Base-by-base conservation (phyloP, 2,329 filamentous ascomycete species). In the Fusarium sp. region DNA sequence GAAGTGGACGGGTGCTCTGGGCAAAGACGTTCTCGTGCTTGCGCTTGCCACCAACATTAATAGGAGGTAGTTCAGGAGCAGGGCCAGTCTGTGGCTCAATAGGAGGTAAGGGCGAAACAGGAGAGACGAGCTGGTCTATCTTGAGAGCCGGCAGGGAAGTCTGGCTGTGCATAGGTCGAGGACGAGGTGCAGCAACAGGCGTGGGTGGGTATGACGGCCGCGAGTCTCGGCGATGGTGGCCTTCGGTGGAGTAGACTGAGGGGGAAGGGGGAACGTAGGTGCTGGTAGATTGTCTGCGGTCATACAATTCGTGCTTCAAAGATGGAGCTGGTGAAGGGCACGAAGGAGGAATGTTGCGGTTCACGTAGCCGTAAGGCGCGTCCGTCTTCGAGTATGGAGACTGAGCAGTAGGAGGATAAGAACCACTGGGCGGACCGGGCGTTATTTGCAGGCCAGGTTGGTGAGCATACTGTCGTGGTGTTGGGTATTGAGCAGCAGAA, bases 311-410 rank as follows among this genome's bases (percentile, higher is more conserved):
- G 11, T 78, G 78, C 60, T 79, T 81, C 23, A 76, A 73, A 8
- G 76, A 73, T 2, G 72, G 63, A n/a, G 73, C 68, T 8, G 81
- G 80, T 18, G 82, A 79, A 21, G 78, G 67, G 38, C 78, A 80
- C 4, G 78, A 55, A 19, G 77, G 76, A n/a, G 81, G 78, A 48
- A 78, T 49, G 52, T 64, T 75, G 31, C 79, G 78, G 37, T 70
- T 75, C 52, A 75, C 69, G 49, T 80, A 82, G 41, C 68, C 69
- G 61, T 82, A 87, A 87, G 59, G 83, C 79, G 44, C 84, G 80
- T 78, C 81, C 5, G 77, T 64, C 66, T 79, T 79, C 37, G 66
- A 77, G 73, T 85, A 85, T 4, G 84, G 81, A n/a, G 82, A 82
- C 16, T 83, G 80, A n/a, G 81, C 77, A 45, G 80, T 60, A 2